A percentile compares a stretch with the other conserved stretches of the same genome.
Conservation (phyloP, 1,284 basidiomycete genomes). For the Anthracocystis setariae region DNA sequence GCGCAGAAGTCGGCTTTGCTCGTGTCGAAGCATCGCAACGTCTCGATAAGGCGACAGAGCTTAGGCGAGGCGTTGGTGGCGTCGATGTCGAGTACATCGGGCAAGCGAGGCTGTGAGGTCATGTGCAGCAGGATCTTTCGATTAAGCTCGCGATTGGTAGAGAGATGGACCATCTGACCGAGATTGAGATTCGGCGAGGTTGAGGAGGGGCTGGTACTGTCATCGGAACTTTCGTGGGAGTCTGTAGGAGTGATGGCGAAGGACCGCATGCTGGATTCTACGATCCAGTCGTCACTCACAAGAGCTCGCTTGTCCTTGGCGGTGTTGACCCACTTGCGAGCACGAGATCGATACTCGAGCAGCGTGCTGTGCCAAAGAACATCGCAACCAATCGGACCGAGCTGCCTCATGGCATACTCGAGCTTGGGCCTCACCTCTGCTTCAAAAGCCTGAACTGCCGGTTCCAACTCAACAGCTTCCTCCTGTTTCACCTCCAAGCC, state of each 20-base stretch:
- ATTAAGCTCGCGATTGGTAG: conserved; percentile 25
- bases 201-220: background rate
- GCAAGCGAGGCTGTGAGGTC: conserved; percentile 17
- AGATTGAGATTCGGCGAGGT: conserved; percentile 1
- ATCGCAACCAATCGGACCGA: conserved; percentile 49
- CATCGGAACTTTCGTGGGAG: background rate
- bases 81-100: conserved; percentile 14
- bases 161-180: conserved; percentile 22
- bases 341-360: conserved; percentile 28
- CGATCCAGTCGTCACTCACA: conserved; percentile 31
- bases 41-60: conserved; percentile 41
- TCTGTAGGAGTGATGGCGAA: background rate
- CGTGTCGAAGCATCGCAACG: conserved; percentile 38
- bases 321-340: conserved; percentile 21
- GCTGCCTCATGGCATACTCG: conserved; percentile 32
- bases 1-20: conserved; percentile 36
- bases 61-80: conserved; percentile 39
- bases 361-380: conserved; percentile 49
- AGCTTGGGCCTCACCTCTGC: conserved; percentile 42
- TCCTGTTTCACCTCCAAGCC: conserved; percentile 6
- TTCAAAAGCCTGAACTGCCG: conserved; percentile 18
- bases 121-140: conserved; percentile 28
- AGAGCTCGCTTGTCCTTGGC: conserved; percentile 15
- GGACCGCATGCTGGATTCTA: conserved; percentile 19
- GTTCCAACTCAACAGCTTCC: conserved; percentile 10